Evolutionary conservation across 192 early-diverging fungal species (phyloP), one percentile per base, ranked within the genome.

Genomic region (Backusella tuberculispora): DNA sequence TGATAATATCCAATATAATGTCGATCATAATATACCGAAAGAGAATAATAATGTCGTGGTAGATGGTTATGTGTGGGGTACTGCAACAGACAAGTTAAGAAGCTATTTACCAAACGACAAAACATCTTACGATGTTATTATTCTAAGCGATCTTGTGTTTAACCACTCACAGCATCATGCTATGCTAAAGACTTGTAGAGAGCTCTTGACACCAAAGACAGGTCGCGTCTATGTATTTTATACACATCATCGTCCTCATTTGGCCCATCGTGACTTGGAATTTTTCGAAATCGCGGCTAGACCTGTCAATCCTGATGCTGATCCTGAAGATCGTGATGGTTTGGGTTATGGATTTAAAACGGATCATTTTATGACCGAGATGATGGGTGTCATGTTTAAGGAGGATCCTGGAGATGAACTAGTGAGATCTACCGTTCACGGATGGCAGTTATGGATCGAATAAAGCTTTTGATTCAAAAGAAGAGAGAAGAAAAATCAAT

Each of bases 141-240:
- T 97, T 56, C 69, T 96, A 50, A 92, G 90, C 44, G 96, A 97
- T 70, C 78, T 95, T 29, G 85, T 97, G 14, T 95, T 96, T 80
- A 96, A 97, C 78, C 95, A 97, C 78, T 93, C 91, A n/a, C 88
- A 97, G 73, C 96, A 97, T 50, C 72, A 81, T 21, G 79, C 90
- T 4, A 80, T 97, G 79, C 82, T 97, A 34, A 85, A 87, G 71
- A 89, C 93, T 0, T 92, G 92, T 63, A 73, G 85, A 40, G 80
- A 85, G 70, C 82, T 88, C 12, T 72, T 97, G 47, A 83, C 87
- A 66, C 80, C 87, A 19, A 67, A 78, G 6, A 85, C 87, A 14
- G 93, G 90, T 43, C 83, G 84, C 34, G 89, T 91, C 15, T 88
- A 90, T 74, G 92, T 91, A 29, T 95, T 93, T 44, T 97, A 92